Evolutionary conservation across 805 yeast genomes (phyloP).

Genomic region (Nakazawaea peltata): DNA sequence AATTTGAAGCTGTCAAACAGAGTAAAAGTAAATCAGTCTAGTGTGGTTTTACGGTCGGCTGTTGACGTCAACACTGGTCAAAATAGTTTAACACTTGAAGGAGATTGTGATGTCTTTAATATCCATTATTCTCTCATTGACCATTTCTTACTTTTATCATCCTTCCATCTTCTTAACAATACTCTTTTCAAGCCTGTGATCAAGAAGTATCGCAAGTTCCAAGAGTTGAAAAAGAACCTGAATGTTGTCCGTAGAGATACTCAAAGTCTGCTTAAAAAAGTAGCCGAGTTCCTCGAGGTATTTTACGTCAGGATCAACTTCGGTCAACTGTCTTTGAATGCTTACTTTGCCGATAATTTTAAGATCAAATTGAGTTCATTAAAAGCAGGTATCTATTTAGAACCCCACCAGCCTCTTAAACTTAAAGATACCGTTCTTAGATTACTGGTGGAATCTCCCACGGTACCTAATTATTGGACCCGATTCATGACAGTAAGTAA

Average conservation of each 20-base stretch:
- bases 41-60: background rate
- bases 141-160: conserved; percentile 37
- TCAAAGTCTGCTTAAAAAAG: background rate
- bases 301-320: conserved; percentile 10
- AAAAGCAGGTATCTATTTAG: conserved; percentile 14
- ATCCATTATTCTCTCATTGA: conserved; percentile 27
- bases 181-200: conserved; percentile 16
- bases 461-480: conserved; percentile 37
- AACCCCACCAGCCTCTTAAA: conserved; percentile 13
- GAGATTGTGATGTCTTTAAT: conserved; percentile 4
- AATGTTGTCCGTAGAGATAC: background rate
- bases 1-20: conserved; percentile 4
- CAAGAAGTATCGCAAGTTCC: background rate
- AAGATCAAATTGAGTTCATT: conserved; percentile 38
- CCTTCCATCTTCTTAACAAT: conserved; percentile 35
- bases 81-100: conserved; percentile 2
- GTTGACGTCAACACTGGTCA: background rate
- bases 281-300: conserved; percentile 5
- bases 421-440: conserved; percentile 25
- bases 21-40: conserved; percentile 1
- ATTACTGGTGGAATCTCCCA: conserved; percentile 46
- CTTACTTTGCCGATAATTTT: conserved; percentile 40
- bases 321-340: conserved; percentile 17
- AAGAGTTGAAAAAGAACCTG: background rate
- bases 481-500: conserved; percentile 29